These are phyloP conservation scores for Rhodotorula graminis DNA, from an alignment of 768 basidiomycete species.

Conservation along the genomic window DNA sequence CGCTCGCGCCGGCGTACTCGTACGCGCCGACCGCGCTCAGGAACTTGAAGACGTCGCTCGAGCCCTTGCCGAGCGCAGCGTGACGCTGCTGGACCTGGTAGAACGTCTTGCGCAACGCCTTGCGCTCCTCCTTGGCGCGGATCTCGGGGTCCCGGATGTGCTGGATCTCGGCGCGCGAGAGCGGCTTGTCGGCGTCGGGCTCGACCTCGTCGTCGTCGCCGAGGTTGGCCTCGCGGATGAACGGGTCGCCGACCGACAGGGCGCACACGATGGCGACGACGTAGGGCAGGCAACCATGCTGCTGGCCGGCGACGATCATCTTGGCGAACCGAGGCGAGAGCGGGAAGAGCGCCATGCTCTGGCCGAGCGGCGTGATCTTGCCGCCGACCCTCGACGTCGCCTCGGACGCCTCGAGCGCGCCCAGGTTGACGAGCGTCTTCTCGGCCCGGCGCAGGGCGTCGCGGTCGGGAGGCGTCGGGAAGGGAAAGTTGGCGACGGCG, in stretches of 20 bases:
- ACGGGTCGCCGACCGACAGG: conserved; percentile 91
- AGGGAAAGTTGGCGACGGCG: conserved; percentile 92
- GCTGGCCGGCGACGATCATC: conserved; percentile 80
- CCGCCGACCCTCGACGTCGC: conserved; percentile 50
- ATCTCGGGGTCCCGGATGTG: conserved; percentile 47
- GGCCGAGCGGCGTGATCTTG: conserved; percentile 82
- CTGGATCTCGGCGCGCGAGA: conserved; percentile 50
- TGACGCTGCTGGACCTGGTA: conserved; percentile 79
- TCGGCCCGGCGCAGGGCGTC: conserved; percentile 72
- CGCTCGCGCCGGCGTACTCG: conserved; percentile 77
- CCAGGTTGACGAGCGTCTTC: conserved; percentile 69
- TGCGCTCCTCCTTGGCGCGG: conserved; percentile 52
- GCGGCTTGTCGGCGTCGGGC: conserved; percentile 46
- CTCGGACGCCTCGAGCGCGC: conserved; percentile 58
- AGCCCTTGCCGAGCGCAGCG: conserved; percentile 67
- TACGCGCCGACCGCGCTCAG: conserved; percentile 95
- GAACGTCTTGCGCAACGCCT: conserved; percentile 66
- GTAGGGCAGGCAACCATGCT: conserved; percentile 87
- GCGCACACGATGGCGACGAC: conserved; percentile 85
- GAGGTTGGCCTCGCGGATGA: conserved; percentile 68
- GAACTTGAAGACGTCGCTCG: conserved; percentile 79
- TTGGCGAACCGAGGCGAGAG: conserved; percentile 90
- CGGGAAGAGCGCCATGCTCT: conserved; percentile 86
- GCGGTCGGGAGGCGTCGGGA: conserved; percentile 90
- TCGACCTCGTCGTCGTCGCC: conserved; percentile 53